These are phyloP conservation scores for Cystofilobasidium capitatum DNA, from an alignment of 768 basidiomycete species.

Conservation along the genomic window DNA sequence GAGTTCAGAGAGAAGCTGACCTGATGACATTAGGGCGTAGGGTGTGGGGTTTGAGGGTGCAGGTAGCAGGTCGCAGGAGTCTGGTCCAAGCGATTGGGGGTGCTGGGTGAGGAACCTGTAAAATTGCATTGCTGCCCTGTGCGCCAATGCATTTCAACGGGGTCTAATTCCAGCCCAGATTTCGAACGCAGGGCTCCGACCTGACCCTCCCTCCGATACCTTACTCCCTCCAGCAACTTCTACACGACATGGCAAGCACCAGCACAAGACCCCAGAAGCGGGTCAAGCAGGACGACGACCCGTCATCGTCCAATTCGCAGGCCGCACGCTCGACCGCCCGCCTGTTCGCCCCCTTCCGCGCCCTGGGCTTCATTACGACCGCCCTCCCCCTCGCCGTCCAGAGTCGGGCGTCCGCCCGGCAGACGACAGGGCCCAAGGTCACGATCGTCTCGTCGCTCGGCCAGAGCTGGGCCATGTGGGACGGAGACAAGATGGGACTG, in stretches of 20 bases:
- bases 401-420: constrained; percentile 71
- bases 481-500: constrained; percentile 81
- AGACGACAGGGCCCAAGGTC: constrained; percentile 69
- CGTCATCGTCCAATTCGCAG: background rate
- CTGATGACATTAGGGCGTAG: too few species aligned
- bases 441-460: constrained; percentile 82
- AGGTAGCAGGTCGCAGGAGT: too few species aligned
- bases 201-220: background rate
- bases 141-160: too few species aligned
- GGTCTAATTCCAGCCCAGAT: too few species aligned
- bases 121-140: too few species aligned
- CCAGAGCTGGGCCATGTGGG: constrained; percentile 88
- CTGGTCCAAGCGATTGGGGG: too few species aligned
- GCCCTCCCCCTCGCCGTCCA: constrained; percentile 80
- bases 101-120: too few species aligned
- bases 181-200: too few species aligned
- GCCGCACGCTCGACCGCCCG: constrained; percentile 22
- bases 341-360: constrained; percentile 87
- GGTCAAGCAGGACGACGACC: constrained; percentile 12
- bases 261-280: constrained; percentile 16
- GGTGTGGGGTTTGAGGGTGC: too few species aligned
- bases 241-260: background rate
- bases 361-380: constrained; percentile 88
- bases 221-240: background rate
- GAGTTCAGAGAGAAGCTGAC: too few species aligned